phyloP scores from a whole-genome alignment of 805 yeast species.

The Helenozyma rhizophorensis region DNA sequence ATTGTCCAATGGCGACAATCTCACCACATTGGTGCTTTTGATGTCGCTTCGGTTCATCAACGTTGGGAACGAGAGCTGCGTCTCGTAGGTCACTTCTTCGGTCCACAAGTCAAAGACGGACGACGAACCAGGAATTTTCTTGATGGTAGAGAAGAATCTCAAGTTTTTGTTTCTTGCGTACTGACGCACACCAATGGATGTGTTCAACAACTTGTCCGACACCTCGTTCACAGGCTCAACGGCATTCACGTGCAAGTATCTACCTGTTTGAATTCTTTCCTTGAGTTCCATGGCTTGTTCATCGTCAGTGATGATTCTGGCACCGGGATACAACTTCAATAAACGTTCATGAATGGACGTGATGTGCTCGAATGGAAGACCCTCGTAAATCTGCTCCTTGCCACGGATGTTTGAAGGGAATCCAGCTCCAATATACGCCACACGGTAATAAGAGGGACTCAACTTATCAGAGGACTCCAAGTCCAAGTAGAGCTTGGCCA shows the following conservation, averaged over 20 bases:
- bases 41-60: conserved; percentile 82
- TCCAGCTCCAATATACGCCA: conserved; percentile 77
- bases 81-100: conserved; percentile 77
- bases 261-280: conserved; percentile 59
- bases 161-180: conserved; percentile 74
- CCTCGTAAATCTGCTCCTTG: conserved; percentile 77
- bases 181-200: conserved; percentile 60
- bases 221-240: conserved; percentile 66
- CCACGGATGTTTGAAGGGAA: conserved; percentile 77
- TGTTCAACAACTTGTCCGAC: conserved; percentile 40
- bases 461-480: conserved; percentile 67
- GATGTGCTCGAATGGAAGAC: conserved; percentile 82
- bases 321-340: conserved; percentile 74
- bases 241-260: conserved; percentile 64
- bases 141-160: conserved; percentile 62
- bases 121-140: conserved; percentile 69
- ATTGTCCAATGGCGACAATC: conserved; percentile 79
- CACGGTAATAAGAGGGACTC: conserved; percentile 74
- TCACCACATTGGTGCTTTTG: conserved; percentile 41
- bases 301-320: conserved; percentile 60
- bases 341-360: conserved; percentile 77
- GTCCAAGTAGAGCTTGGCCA: conserved; percentile 63
- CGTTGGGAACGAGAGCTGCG: conserved; percentile 76
- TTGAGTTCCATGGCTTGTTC: conserved; percentile 50
- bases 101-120: conserved; percentile 80